phyloP scores from a whole-genome alignment of 441 rosid genomes.

The Erodium chrysanthum region DNA sequence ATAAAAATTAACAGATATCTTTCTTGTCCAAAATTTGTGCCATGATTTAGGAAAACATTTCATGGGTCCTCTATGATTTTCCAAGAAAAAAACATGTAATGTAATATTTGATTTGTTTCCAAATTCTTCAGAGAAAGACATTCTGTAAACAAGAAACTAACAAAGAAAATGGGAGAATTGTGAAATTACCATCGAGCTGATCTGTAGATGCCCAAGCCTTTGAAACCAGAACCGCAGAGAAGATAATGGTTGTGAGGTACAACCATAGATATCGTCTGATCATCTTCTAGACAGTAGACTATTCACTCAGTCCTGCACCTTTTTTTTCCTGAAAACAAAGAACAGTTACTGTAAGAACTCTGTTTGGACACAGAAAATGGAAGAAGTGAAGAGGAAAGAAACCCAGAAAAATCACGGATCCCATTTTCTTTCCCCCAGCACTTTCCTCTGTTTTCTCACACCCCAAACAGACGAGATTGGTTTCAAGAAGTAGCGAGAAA shows the following conservation, averaged over 20 bases:
- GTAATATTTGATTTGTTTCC: neutral
- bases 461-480: neutral
- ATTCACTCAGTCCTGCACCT: neutral
- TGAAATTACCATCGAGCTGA: constrained; percentile 50
- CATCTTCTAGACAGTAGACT: constrained; percentile 24
- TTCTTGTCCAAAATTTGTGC: neutral
- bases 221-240: constrained; percentile 31
- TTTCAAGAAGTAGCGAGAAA: constrained; percentile 3
- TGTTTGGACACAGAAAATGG: constrained; percentile 23
- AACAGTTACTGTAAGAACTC: neutral
- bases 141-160: neutral
- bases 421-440: neutral
- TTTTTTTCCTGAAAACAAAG: constrained; percentile 16
- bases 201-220: constrained; percentile 45
- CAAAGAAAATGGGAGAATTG: neutral
- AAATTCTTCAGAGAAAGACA: neutral
- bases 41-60: no score
- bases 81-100: neutral
- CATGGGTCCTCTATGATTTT: no score
- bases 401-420: neutral
- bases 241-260: constrained; percentile 22
- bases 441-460: neutral
- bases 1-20: neutral
- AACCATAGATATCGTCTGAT: constrained; percentile 17
- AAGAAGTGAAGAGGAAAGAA: constrained; percentile 8